phyloP scores from a whole-genome alignment of 345 rosid genomes.

The Populus ilicifolia region DNA sequence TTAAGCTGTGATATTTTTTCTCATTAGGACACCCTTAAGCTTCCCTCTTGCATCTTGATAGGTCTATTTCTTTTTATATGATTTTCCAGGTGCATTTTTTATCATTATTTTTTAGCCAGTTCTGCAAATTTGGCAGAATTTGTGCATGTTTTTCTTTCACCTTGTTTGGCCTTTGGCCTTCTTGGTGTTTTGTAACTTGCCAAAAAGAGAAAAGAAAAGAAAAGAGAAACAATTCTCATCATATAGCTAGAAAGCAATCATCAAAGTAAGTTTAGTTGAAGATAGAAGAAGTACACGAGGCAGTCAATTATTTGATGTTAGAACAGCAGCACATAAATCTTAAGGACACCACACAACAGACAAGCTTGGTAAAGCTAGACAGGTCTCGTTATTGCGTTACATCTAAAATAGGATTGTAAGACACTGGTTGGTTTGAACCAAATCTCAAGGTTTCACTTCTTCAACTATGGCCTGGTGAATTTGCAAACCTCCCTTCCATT shows the following conservation, averaged over 20 bases:
- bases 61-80: background rate
- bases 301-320: background rate
- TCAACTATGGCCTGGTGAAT: constrained; percentile 40
- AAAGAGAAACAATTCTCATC: background rate
- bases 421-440: background rate
- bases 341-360: background rate
- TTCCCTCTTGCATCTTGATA: too few species aligned
- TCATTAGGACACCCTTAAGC: too few species aligned
- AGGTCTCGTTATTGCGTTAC: background rate
- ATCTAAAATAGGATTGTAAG: background rate
- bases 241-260: background rate
- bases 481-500: constrained; percentile 57
- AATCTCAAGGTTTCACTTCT: background rate
- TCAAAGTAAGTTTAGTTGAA: background rate
- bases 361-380: background rate
- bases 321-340: background rate
- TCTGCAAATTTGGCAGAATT: background rate
- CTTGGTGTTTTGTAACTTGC: background rate
- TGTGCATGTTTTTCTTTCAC: background rate
- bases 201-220: too few species aligned
- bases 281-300: background rate
- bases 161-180: background rate
- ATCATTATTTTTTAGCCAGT: background rate
- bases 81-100: background rate
- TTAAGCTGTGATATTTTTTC: too few species aligned